phyloP scores from a whole-genome alignment of 345 rosid species.

The Pistacia integerrima region DNA sequence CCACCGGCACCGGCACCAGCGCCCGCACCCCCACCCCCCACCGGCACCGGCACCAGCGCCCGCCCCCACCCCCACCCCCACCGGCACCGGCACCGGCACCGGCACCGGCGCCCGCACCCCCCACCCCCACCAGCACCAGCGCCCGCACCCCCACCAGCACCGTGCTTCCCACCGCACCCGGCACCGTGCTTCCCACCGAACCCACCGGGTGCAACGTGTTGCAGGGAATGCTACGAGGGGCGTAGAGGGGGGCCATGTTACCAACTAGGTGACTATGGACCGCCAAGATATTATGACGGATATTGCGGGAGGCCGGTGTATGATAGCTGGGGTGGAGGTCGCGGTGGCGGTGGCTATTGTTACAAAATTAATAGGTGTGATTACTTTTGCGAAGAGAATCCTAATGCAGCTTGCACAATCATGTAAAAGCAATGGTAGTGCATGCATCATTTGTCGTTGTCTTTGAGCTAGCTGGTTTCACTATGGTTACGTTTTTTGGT shows the following conservation, averaged over 20 bases:
- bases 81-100: conserved; percentile 11
- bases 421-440: conserved; percentile 34
- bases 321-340: conserved; percentile 61
- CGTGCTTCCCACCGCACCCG: background rate
- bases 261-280: conserved; percentile 17
- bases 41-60: conserved; percentile 5
- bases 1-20: too few species aligned
- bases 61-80: background rate
- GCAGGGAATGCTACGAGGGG: background rate
- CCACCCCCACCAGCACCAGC: background rate
- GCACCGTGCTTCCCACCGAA: conserved; percentile 23
- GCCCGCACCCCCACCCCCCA: too few species aligned
- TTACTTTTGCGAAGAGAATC: conserved; percentile 55
- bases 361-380: conserved; percentile 30
- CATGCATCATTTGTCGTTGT: background rate
- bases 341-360: conserved; percentile 26
- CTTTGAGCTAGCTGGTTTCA: too few species aligned
- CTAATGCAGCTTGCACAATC: conserved; percentile 43
- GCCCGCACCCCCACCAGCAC: conserved; percentile 10
- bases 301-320: conserved; percentile 58
- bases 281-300: conserved; percentile 15
- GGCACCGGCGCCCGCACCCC: conserved; percentile 13
- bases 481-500: too few species aligned
- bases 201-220: background rate
- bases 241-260: conserved; percentile 14